Evolutionary conservation across 306 rosid species (phyloP), one percentile per base, ranked within the genome.

Genomic region (Mimosa pudica): DNA sequence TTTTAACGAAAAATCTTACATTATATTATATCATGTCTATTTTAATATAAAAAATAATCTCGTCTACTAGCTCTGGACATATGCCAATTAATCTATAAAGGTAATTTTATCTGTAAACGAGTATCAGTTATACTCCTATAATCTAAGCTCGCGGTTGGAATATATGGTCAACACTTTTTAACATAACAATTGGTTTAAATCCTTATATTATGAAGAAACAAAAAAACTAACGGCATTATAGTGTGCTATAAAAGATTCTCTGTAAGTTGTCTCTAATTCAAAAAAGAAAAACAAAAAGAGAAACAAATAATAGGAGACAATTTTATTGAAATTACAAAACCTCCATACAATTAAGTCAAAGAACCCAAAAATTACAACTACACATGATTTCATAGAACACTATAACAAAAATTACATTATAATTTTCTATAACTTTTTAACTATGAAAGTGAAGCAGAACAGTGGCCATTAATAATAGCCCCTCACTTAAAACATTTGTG

Each of bases 301-400:
- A 70, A 46, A 72, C 35, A 85, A 70, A 67, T 79, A 64, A 49
- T 49, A 78, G 7, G 58, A 52, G 38, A 72, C 70, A 72, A 82
- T 65, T 60, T 73, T 79, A 80, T 62, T 76, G 82, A 80, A 76
- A 57, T 76, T 73, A 77, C 71, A 82, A 74, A 84, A 41, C 70
- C 52, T 62, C 68, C 80, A 77, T 62, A 80, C 62, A 73, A 57
- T 32, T 0, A 24, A 46, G 58, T 70, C 4, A 8, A 9, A 11
- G 30, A 16, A 73, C 57, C 75, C 10, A 77, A 80, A 86, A 77
- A 42, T 82, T 47, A 67, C 75, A 76, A 80, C 73, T 70, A 73
- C 83, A 10, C 57, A 70, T 41, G 55, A 45, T 20, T 45, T 20
- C 54, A 20, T 18, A 10, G 14, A 10, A 45, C 73, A 32, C 44